Base-by-base conservation (phyloP, 2,329 filamentous ascomycete species). In the Escovopsis weberi region DNA sequence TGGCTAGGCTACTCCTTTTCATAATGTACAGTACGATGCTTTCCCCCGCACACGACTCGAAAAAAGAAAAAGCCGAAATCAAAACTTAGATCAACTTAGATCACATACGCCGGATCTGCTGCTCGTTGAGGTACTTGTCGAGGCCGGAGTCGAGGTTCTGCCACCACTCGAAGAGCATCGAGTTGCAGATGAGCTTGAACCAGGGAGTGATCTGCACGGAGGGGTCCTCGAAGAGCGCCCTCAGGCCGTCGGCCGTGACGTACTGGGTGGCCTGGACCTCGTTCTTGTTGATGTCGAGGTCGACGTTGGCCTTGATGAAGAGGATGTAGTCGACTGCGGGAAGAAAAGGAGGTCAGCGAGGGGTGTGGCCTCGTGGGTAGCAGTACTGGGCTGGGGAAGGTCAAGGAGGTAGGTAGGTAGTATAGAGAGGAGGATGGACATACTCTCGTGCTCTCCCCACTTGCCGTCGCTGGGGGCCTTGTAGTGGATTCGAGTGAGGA, bases 121-220 rank as follows among this genome's bases (percentile, higher is more conserved):
- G 77, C 70, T 96, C 88, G 58, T 86, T 81, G 64, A 78, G 74
- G 66, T 89, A 94, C 65, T 85, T 82, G 47, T 93, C 83, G 52
- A 96, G 69, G 9, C 83, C 84, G 23, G 74, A 68, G 53, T 91
- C 81, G 44, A 96, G 74, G 64, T 84, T 79, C 57, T 80, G 70
- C 91, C 91, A 98, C 91, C 91, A 98, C 63, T 95, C 82, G 55
- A 94, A 98, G 36, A 98, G 75, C 85, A 96, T 88, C 39, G 85
- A 87, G 62, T 96, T 75, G 73, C 91, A 98, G 58, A 98, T 96
- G 52, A 98, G 80, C 72, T 94, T 94, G 72, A 98, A 98, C 91
- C 91, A 98, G 1, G 91, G 91, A 1, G 91, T 98, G 63, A 96
- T 96, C 55, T 81, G 83, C 53, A 94, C 71, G 42, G 66, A 71